Evolutionary conservation across 208 protist genomes (phyloP).

Genomic region (Porcisia deanei): DNA sequence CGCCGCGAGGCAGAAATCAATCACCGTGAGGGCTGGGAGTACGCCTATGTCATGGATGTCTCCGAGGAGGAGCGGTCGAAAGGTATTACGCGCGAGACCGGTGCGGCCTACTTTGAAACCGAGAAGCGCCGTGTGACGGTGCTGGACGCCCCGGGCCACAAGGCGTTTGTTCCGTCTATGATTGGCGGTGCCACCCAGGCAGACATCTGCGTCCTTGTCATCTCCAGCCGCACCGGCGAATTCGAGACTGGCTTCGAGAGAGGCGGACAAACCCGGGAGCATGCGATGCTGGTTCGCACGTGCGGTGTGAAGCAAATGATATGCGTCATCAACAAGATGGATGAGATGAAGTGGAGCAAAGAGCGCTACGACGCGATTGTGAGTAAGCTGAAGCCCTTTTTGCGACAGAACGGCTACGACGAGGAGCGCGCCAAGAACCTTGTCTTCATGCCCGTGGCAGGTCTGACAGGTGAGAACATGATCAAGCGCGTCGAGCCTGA

Average conservation of each 20-base stretch:
- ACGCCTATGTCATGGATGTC: constrained; percentile 98
- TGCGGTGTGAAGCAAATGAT: constrained; percentile 97
- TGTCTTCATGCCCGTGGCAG: constrained; percentile 97
- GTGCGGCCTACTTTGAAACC: constrained; percentile 96
- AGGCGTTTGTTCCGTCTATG: constrained; percentile 99
- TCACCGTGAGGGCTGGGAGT: constrained; percentile 97
- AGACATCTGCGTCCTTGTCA: constrained; percentile 98
- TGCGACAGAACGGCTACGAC: constrained; percentile 95
- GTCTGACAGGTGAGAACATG: constrained; percentile 94
- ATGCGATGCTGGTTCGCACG: constrained; percentile 98
- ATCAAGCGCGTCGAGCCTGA: constrained; percentile 66
- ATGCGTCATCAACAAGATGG: constrained; percentile 99
- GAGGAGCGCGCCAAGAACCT: constrained; percentile 85
- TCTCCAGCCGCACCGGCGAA: constrained; percentile 98
- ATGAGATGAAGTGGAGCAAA: constrained; percentile 97
- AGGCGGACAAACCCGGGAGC: constrained; percentile 99
- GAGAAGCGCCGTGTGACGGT: constrained; percentile 97
- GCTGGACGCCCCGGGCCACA: constrained; percentile 99
- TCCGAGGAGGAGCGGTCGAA: constrained; percentile 98
- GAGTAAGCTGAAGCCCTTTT: constrained; percentile 94
- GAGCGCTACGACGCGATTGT: constrained; percentile 97
- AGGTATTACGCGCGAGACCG: constrained; percentile 98
- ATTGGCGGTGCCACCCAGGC: constrained; percentile 98
- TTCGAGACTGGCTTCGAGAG: constrained; percentile 99
- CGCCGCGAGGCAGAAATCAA: constrained; percentile 97